Evolutionary conservation across 148 eudicot species (phyloP).

Genomic region (Vaccinium corymbosum): DNA sequence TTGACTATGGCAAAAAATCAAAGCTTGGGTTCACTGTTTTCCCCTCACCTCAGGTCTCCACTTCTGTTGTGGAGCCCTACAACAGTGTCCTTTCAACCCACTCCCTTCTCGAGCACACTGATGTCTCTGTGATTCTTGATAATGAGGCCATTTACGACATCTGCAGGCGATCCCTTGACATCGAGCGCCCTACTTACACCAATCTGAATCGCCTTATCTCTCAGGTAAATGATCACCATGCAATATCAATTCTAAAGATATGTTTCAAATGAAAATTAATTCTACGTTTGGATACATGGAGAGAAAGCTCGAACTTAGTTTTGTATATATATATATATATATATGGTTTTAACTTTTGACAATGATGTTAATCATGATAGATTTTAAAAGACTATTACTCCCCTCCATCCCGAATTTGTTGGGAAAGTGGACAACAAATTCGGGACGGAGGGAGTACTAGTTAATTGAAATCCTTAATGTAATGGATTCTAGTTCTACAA

Average conservation of each 20-base stretch:
- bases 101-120: conserved; percentile 7
- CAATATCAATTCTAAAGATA: background rate
- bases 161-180: conserved; percentile 3
- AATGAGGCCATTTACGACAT: conserved; percentile 12
- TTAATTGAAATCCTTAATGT: too few relatives aligned
- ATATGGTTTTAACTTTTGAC: too few relatives aligned
- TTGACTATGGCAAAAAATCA: conserved; percentile 41
- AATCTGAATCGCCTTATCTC: conserved; percentile 43
- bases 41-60: conserved; percentile 42
- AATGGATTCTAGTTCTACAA: too few relatives aligned
- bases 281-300: too few relatives aligned
- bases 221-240: conserved; percentile 18
- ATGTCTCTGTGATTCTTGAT: conserved; percentile 9
- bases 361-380: too few relatives aligned
- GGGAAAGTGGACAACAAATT: too few relatives aligned
- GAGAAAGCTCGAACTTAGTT: too few relatives aligned
- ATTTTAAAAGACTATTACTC: too few relatives aligned
- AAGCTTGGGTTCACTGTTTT: conserved; percentile 43
- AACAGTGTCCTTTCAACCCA: conserved; percentile 9
- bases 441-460: too few relatives aligned
- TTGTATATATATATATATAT: too few relatives aligned
- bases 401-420: too few relatives aligned
- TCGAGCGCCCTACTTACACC: conserved; percentile 23
- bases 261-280: background rate
- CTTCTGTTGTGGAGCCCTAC: conserved; percentile 25